phyloP scores from a whole-genome alignment of 2,329 filamentous ascomycete species.

The Neurospora sp. region DNA sequence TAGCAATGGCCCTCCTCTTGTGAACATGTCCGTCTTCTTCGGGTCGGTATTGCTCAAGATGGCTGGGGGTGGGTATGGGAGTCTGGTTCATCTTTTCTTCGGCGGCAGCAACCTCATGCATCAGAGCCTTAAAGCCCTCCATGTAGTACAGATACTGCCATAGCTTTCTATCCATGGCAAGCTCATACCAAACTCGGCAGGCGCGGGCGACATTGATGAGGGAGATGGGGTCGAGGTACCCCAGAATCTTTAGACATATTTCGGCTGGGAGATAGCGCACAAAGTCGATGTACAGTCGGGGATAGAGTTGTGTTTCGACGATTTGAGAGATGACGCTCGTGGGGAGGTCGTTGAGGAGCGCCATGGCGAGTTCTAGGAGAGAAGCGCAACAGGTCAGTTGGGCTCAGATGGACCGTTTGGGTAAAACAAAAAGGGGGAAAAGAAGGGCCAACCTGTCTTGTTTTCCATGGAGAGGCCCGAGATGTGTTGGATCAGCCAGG shows the following conservation, averaged over 20 bases:
- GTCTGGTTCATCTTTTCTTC: constrained; percentile 49
- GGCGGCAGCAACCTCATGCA: constrained; percentile 53
- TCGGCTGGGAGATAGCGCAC: constrained; percentile 78
- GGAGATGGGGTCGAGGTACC: constrained; percentile 72
- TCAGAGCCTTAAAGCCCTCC: constrained; percentile 77
- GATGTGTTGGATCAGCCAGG: constrained; percentile 41
- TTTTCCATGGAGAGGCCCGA: constrained; percentile 37
- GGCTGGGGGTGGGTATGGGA: constrained; percentile 22
- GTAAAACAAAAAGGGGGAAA: constrained; percentile 5
- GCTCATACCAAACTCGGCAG: constrained; percentile 71
- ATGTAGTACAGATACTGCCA: constrained; percentile 77
- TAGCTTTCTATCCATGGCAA: constrained; percentile 72
- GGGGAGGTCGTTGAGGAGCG: constrained; percentile 66
- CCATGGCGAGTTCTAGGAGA: constrained; percentile 64
- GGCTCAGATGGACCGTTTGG: background rate
- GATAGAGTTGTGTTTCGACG: constrained; percentile 64
- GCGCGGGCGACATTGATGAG: constrained; percentile 70
- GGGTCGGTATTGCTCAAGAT: constrained; percentile 32
- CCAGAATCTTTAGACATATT: constrained; percentile 81
- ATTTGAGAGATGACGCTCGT: constrained; percentile 73
- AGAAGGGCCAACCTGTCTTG: constrained; percentile 35
- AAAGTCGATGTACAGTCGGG: constrained; percentile 87
- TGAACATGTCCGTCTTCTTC: constrained; percentile 39
- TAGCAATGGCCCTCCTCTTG: constrained; percentile 45
- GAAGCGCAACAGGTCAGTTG: background rate